Conservation (phyloP, 2,329 filamentous ascomycete genomes). For the Sporothrix mexicana region DNA sequence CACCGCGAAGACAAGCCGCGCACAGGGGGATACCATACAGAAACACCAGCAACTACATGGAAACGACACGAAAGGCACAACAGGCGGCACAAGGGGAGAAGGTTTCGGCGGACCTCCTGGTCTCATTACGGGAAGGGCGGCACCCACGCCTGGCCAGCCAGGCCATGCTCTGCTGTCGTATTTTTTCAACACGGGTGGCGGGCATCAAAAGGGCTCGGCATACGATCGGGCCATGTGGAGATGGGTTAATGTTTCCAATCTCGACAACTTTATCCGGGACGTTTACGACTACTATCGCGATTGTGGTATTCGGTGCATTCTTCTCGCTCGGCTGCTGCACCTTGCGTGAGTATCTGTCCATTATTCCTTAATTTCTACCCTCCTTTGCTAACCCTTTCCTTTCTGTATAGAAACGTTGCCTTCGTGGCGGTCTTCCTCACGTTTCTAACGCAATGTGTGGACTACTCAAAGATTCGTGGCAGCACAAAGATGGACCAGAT, state of each 20-base stretch:
- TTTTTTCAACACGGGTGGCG: constrained; percentile 31
- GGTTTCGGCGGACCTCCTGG: constrained; percentile 40
- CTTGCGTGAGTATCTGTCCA: constrained; percentile 64
- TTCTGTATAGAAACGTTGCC: constrained; percentile 66
- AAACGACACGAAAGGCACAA: constrained; percentile 44
- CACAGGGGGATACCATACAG: constrained; percentile 62
- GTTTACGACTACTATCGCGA: constrained; percentile 87
- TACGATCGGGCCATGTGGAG: constrained; percentile 86
- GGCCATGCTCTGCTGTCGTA: constrained; percentile 37
- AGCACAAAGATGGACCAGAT: constrained; percentile 62
- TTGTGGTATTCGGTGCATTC: constrained; percentile 83
- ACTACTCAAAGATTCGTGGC: constrained; percentile 76
- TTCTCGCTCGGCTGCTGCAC: constrained; percentile 73
- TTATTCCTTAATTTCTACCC: background rate
- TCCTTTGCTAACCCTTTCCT: background rate
- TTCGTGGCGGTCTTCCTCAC: constrained; percentile 85
- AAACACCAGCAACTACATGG: constrained; percentile 58
- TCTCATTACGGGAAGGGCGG: background rate
- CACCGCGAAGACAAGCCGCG: constrained; percentile 52
- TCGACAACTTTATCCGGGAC: constrained; percentile 83
- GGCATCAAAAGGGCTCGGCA: constrained; percentile 43
- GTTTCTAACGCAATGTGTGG: constrained; percentile 83
- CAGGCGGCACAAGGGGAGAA: constrained; percentile 41
- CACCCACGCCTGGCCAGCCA: background rate
- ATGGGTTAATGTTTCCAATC: constrained; percentile 88